Base-by-base conservation (phyloP, 225 moss, liverwort and hornwort genomes). In the Straminergon stramineum region DNA sequence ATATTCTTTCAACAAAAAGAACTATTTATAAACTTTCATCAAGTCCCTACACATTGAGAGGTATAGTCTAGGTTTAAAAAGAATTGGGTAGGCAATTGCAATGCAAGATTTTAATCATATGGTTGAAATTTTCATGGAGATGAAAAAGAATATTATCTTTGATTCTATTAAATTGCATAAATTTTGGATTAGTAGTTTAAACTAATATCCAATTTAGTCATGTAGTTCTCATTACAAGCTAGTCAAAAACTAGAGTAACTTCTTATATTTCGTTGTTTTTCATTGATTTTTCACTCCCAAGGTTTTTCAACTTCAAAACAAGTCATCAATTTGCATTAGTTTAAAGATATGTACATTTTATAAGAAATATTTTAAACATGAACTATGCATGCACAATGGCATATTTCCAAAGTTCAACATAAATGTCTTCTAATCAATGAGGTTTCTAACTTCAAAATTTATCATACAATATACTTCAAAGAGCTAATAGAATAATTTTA, bases 271-370 rank as follows among this genome's bases (percentile, higher is more conserved):
- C 13, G 3, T 77, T 77, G 5, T 77, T 9, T 35, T 34, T 22
- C 8, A 0, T 52, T 51, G 0, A 19, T 11, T 4, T 21, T 20
- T 7, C 13, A 5, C 0, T 5, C 2, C 6, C 1, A 32, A 48
- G 19, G 53, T 21, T 8, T 21, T 21, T 22, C 34, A 77, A 53
- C 3, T 77, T 13, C 1, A 34, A 13, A 35, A 77, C 0, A 32
- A 0, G 5, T 34, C 34, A 77, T 34, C 1, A 34, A 53, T 53
- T 73, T 21, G 3, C 5, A 34, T 21, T 52, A 13, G 2, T 77
- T 52, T 1, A 21, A 35, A 53, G 17, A 30, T 2, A 52, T 1
- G 14, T 76, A 53, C 0, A 52, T 53, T 76, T 34, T 34, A 35
- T 3, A 14, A 77, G 3, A 53, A 53, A 77, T 14, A 35, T 14